Evolutionary conservation across 2,329 filamentous ascomycete species (phyloP).

Genomic region (Trichophyton rubrum): DNA sequence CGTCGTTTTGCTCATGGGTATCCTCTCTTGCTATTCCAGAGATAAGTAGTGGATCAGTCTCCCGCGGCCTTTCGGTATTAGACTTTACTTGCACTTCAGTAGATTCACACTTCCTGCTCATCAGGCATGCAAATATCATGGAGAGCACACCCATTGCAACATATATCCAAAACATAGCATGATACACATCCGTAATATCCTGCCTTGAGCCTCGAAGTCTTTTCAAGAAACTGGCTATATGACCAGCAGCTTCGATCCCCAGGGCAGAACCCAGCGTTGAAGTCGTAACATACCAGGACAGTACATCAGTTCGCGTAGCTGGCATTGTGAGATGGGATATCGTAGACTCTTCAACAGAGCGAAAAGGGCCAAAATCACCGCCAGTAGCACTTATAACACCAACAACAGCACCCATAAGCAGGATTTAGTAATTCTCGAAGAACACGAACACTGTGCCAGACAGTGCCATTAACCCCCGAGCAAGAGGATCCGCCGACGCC

Average conservation of each 20-base stretch:
- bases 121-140: background rate
- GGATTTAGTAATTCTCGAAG: background rate
- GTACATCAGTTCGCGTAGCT: background rate
- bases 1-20: background rate
- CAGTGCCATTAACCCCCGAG: background rate
- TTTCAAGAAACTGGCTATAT: background rate
- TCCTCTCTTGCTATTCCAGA: background rate
- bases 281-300: background rate
- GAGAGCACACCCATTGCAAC: background rate
- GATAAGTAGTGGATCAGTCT: background rate
- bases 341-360: background rate
- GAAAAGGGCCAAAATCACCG: background rate
- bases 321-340: background rate
- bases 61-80: background rate
- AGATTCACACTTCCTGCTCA: background rate
- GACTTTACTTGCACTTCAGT: too few relatives aligned
- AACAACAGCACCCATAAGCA: background rate
- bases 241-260: background rate
- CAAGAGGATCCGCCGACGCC: background rate
- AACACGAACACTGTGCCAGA: background rate
- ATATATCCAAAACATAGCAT: background rate
- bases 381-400: background rate
- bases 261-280: background rate
- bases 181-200: background rate
- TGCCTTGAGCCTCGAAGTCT: background rate